Percentiles rank a stretch among this genome's conserved stretches.
Evolutionary conservation across 1,139 yeast genomes (phyloP).

Genomic region (Debaryomyces subglobosus): DNA sequence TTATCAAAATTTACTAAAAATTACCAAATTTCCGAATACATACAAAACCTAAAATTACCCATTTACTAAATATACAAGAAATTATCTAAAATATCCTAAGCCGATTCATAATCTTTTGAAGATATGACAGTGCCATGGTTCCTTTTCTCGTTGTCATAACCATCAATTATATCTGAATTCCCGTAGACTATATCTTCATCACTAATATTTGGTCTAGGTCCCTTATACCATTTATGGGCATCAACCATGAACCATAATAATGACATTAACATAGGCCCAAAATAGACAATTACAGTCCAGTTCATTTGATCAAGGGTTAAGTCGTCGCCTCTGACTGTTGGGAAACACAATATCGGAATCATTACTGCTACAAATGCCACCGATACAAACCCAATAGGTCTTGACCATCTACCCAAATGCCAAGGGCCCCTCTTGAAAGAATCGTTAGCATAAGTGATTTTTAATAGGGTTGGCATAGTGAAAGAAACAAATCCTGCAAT

Average conservation of each 20-base stretch:
- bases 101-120: not conserved
- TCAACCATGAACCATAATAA: constrained; percentile 55
- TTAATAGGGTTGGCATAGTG: constrained; percentile 65
- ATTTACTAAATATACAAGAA: not conserved
- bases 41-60: not conserved
- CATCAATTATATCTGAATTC: not conserved
- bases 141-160: not conserved
- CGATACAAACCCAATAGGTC: constrained; percentile 48
- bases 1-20: not conserved
- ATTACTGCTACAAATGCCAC: constrained; percentile 56
- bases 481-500: constrained; percentile 73
- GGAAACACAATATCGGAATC: constrained; percentile 72
- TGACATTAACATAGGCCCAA: constrained; percentile 62
- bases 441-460: constrained; percentile 57
- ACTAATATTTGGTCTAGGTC: constrained; percentile 66
- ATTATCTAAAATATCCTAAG: not conserved
- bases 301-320: constrained; percentile 58
- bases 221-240: constrained; percentile 67
- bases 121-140: not conserved
- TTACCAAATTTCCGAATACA: not conserved
- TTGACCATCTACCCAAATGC: constrained; percentile 60
- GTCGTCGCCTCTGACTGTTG: constrained; percentile 53
- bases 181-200: constrained; percentile 29
- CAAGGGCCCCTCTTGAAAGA: constrained; percentile 71
- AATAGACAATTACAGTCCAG: constrained; percentile 71